Evolutionary conservation across 768 basidiomycete genomes (phyloP).

Genomic region (Stropharia rugosoannulata): DNA sequence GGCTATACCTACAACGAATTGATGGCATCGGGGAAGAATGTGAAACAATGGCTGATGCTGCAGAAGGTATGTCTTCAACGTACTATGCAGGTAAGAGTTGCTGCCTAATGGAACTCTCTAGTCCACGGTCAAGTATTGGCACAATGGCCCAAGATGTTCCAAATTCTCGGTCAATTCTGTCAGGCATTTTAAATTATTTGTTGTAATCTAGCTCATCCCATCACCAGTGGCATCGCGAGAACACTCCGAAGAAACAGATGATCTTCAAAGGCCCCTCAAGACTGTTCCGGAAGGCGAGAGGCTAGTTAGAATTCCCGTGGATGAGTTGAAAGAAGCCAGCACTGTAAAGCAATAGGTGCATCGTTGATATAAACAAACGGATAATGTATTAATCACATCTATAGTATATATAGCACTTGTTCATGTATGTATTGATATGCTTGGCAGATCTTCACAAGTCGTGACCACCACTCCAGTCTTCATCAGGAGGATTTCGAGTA

Average conservation of each 20-base stretch:
- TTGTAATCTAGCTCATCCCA: neutral
- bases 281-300: conserved; percentile 46
- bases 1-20: conserved; percentile 64
- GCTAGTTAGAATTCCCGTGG: conserved; percentile 72
- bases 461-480: conserved; percentile 40
- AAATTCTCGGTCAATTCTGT: conserved; percentile 71
- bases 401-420: too few species aligned
- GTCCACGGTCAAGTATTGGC: conserved; percentile 77
- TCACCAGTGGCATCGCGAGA: conserved; percentile 50
- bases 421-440: too few species aligned
- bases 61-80: conserved; percentile 46
- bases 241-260: conserved; percentile 22
- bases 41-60: conserved; percentile 76
- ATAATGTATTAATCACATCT: neutral
- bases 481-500: conserved; percentile 43
- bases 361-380: neutral
- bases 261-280: conserved; percentile 8
- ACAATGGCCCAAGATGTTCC: conserved; percentile 85
- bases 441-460: conserved; percentile 30
- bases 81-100: neutral
- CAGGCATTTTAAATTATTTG: conserved; percentile 19
- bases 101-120: conserved; percentile 20
- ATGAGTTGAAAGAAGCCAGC: conserved; percentile 49
- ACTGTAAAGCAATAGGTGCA: conserved; percentile 16
- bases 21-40: conserved; percentile 71